These are phyloP conservation scores for Aspergillus oerlinghausenensis DNA, from an alignment of 2,329 filamentous ascomycete species.

Conservation along the genomic window DNA sequence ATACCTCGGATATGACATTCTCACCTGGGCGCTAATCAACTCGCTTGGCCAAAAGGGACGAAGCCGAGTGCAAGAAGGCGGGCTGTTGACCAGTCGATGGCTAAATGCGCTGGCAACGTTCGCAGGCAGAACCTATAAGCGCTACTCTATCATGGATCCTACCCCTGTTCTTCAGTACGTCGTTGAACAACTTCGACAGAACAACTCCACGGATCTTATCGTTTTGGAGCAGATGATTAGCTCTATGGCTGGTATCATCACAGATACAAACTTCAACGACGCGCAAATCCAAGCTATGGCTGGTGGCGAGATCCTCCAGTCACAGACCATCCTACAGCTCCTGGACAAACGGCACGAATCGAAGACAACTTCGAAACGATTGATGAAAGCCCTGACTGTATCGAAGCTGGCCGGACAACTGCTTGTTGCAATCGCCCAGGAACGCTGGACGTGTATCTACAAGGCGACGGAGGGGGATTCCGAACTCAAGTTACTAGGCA, in stretches of 20 bases:
- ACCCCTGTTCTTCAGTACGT: constrained; percentile 87
- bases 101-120: constrained; percentile 86
- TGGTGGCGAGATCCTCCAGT: constrained; percentile 73
- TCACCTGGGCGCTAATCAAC: constrained; percentile 88
- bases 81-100: constrained; percentile 83
- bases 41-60: constrained; percentile 56
- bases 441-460: constrained; percentile 81
- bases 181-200: constrained; percentile 71
- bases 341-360: constrained; percentile 78
- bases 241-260: constrained; percentile 89
- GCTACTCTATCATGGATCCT: constrained; percentile 78
- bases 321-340: constrained; percentile 73
- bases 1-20: constrained; percentile 82
- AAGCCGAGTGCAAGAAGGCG: constrained; percentile 58
- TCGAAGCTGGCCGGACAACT: constrained; percentile 75
- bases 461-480: constrained; percentile 61
- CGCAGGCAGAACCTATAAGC: constrained; percentile 81
- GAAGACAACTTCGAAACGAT: constrained; percentile 67
- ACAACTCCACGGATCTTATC: constrained; percentile 86
- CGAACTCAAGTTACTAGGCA: constrained; percentile 83
- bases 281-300: constrained; percentile 82
- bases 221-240: constrained; percentile 85
- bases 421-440: constrained; percentile 85
- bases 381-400: constrained; percentile 74
- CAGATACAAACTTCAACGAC: constrained; percentile 83